Evolutionary conservation across 1,284 basidiomycete genomes (phyloP), one percentile per base, ranked within the genome.

Genomic region (Gymnopus androsaceus): DNA sequence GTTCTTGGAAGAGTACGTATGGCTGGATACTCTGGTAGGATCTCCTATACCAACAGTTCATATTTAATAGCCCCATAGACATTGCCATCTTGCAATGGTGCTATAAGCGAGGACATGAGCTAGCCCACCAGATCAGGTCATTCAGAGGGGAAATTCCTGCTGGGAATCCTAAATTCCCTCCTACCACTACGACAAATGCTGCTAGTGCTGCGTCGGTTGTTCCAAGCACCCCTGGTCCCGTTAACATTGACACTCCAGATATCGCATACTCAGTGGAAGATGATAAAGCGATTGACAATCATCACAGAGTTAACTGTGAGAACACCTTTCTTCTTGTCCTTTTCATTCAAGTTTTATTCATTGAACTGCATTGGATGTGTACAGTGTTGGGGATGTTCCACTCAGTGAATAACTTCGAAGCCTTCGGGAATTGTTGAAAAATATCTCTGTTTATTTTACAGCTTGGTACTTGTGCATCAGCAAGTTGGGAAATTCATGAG

Each of bases 391-490:
- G 80, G 0, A 67, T 75, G 0, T 85, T 78, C 79, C 85, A 87
- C 63, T 79, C 83, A 53, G 84, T 85, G 59, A 60, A 78, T 61
- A 6, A n/a, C 14, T n/a, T 21, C 19, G 15, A 1, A 11, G 31
- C 17, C 23, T 28, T 30, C 3, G n/a, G 14, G n/a, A 14, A 28
- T n/a, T n/a, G n/a, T n/a, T n/a, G n/a, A n/a, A n/a, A n/a, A n/a
- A n/a, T n/a, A n/a, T n/a, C n/a, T n/a, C n/a, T n/a, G n/a, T n/a
- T n/a, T 45, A 19, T 11, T n/a, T 3, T 42, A 11, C 53, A 84
- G 82, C 72, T 83, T 25, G 84, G 83, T 7, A 88, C 85, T 0
- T 87, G 85, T 57, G 79, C 82, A n/a, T n/a, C n/a, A n/a, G n/a
- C n/a, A n/a, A n/a, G n/a, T n/a, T n/a, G n/a, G n/a, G n/a, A n/a